Base-by-base conservation (phyloP, 176 grass and related monocot species). In the Miscanthus lutarioriparius region DNA sequence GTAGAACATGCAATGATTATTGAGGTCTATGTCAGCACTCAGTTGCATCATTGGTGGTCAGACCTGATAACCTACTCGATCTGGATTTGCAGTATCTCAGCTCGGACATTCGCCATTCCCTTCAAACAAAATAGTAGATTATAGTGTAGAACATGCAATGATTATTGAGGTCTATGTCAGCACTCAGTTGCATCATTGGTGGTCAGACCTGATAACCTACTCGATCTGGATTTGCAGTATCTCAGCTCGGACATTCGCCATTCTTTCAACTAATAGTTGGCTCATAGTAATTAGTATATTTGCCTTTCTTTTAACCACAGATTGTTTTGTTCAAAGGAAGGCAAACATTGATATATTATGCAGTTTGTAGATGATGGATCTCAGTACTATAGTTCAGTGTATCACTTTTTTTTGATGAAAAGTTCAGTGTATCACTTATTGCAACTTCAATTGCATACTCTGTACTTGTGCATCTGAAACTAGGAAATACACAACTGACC, bases 401-500 rank as follows among this genome's bases (percentile, higher is more conserved):
- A 87, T 47, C 44, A 82, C 54, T 82, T 80, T n/a, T n/a, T n/a
- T n/a, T n/a, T n/a, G n/a, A n/a, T n/a, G n/a, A n/a, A n/a, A n/a
- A 72, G 80, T 72, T 83, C 7, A 8, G 6, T 37, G 8, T 19
- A 87, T 47, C 44, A 82, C 54, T 82, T 80, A 72, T 73, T 73
- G 19, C 58, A 86, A 40, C 35, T 77, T 82, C 35, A 45, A 72
- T 71, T 82, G 65, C 26, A 65, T 67, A 82, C 20, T 78, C 22
- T 28, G 20, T 74, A 61, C 67, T 59, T 67, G 10, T 79, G 84
- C 66, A 58, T 79, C 84, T 86, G 8, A 17, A 86, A 62, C 54
- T 67, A 63, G 53, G 23, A 87, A 75, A 64, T 26, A 69, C 8
- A 75, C 49, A 25, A 22, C 75, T 86, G 49, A 90, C 56, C 32